Base-by-base conservation (phyloP, 176 grass and related monocot species). In the Lolium multiflorum region DNA sequence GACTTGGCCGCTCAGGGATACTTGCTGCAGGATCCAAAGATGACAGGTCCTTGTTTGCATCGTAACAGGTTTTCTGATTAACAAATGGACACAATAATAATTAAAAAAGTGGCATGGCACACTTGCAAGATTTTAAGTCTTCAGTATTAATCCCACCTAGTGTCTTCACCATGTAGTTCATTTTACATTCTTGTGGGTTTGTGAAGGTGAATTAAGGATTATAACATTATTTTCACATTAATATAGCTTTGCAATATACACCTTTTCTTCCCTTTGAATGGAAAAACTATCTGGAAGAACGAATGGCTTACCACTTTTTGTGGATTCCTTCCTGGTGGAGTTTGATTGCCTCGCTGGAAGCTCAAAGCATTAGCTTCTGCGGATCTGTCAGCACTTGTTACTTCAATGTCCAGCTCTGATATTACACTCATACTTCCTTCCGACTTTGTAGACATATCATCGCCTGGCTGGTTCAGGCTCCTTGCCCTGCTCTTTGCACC, bases 391-490 rank as follows among this genome's bases (percentile, higher is more conserved):
- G 80, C 76, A 76, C 86, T 96, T 76, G 85, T 88, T 68, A 91
- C 89, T 83, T 93, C 89, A 72, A 70, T 65, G 85, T 90, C 93
- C 63, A 94, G 70, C 67, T 92, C 90, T 25, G 87, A 88, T 60
- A 59, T 78, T 51, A 84, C 82, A 88, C 83, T 89, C 74, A 88
- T 84, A 69, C 82, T 89, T 24, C 79, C 91, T 82, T 94, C 88
- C 48, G 90, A 96, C 84, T 54, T 94, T 71, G 85, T n/a, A 51
- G 88, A 90, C 82, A 88, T 75, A 83, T 96, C 90, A 83, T 94
- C 85, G 50, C 62, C 74, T 71, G 91, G 89, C 43, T 79, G 88
- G 77, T 83, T 89, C 66, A 84, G 67, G 81, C 89, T 93, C 68
- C 84, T 85, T 59, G 91, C 89, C 72, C 78, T 92, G 48, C 84